Conservation (phyloP, 148 eudicot genomes). For the Rheum nobile region DNA sequence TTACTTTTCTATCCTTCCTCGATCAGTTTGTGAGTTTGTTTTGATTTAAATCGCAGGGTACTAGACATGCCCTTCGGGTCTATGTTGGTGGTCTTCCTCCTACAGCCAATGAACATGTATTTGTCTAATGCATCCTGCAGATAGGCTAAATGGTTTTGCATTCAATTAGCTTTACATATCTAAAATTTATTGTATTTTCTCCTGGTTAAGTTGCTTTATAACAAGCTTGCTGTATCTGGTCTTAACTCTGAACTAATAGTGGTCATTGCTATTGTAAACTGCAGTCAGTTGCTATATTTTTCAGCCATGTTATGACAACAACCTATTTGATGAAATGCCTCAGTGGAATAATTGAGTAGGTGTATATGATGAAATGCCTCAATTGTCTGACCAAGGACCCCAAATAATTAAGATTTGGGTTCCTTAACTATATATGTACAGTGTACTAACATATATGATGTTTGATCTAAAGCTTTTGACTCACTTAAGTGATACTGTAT, state of each 20-base stretch:
- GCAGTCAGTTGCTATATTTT: conserved; percentile 89
- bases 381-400: too few species aligned
- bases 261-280: neutral
- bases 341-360: too few species aligned
- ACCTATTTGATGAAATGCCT: too few species aligned
- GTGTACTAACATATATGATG: too few species aligned
- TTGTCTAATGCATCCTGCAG: neutral
- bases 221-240: conserved; percentile 2
- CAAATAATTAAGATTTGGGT: too few species aligned
- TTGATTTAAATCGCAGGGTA: conserved; percentile 50
- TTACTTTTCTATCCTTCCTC: neutral
- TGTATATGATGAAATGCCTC: too few species aligned
- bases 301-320: conserved; percentile 87
- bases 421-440: too few species aligned
- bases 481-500: too few species aligned
- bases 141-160: neutral
- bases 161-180: neutral
- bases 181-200: neutral
- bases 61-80: conserved; percentile 91
- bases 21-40: neutral
- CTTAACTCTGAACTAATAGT: neutral
- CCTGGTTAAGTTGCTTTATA: neutral
- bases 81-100: conserved; percentile 99
- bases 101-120: conserved; percentile 94
- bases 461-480: too few species aligned